These are phyloP conservation scores for Wolfiporia cocos DNA, from an alignment of 1,284 basidiomycete genomes.

Conservation along the genomic window DNA sequence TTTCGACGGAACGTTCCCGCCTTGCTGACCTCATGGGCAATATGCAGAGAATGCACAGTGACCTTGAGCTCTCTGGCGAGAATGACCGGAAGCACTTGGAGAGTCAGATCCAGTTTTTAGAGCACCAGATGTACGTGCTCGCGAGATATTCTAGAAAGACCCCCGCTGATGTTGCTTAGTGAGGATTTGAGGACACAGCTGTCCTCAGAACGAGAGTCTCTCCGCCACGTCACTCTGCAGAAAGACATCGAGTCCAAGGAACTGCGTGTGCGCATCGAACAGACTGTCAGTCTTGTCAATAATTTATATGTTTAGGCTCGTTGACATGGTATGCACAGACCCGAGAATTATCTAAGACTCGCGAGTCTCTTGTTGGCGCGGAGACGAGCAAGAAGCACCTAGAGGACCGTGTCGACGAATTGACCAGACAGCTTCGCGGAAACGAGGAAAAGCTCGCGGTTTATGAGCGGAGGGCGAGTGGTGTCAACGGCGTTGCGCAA, in stretches of 20 bases:
- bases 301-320: neutral
- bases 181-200: slow-evolving; percentile 74
- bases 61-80: slow-evolving; percentile 76
- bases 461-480: slow-evolving; percentile 66
- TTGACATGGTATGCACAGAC: slow-evolving; percentile 31
- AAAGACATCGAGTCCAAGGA: slow-evolving; percentile 81
- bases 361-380: slow-evolving; percentile 69
- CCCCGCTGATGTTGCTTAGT: slow-evolving; percentile 31
- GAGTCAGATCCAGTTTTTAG: slow-evolving; percentile 72
- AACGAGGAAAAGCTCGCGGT: slow-evolving; percentile 82
- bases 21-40: slow-evolving; percentile 84
- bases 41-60: slow-evolving; percentile 85
- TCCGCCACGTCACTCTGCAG: slow-evolving; percentile 67
- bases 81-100: slow-evolving; percentile 81
- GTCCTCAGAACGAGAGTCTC: slow-evolving; percentile 74
- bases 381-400: slow-evolving; percentile 80
- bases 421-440: slow-evolving; percentile 67
- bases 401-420: slow-evolving; percentile 69
- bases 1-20: slow-evolving; percentile 77
- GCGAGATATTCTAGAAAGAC: slow-evolving; percentile 3
- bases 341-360: slow-evolving; percentile 61
- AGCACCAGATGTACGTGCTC: slow-evolving; percentile 63
- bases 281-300: slow-evolving; percentile 43
- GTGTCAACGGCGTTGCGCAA: slow-evolving; percentile 24
- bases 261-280: slow-evolving; percentile 69